Evolutionary conservation across 2,329 filamentous ascomycete genomes (phyloP), one percentile per base, ranked within the genome.

Genomic region (Piedraia hortae): DNA sequence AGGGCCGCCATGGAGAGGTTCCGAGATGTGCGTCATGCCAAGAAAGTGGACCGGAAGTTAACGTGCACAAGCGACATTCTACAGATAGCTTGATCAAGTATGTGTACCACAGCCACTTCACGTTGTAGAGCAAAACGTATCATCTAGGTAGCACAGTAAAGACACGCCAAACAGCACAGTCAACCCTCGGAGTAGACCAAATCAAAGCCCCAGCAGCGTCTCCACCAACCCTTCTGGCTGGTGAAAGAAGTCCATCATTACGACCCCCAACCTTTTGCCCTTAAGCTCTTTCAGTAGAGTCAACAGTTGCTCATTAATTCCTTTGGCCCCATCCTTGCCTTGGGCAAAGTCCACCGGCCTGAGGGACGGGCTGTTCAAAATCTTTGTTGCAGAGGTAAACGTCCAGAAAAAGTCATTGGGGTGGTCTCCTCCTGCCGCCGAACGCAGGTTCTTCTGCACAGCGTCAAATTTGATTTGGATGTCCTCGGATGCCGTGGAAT

Each of bases 221-320:
- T n/a, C n/a, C 10, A 57, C 31, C 21, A 58, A 29, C 3, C 47
- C 41, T 2, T 25, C 32, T 0, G 51, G 53, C 29, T 45, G 34
- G 19, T 55, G 47, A 30, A 46, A 59, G 29, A 53, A 58, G 31
- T 58, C 54, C 35, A 59, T 46, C 39, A 59, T 54, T 8, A 57
- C 46, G 27, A 58, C 50, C 0, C 54, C 54, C n/a, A 57, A 21
- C 22, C 54, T 42, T 33, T 48, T 45, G 2, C 51, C 50, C 19
- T 38, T 42, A 25, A 47, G 28, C 3, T 28, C 20, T 22, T 40
- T 26, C 12, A 58, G 29, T 12, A 48, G 38, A 1, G 36, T 25
- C 4, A 47, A 24, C 2, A 58, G 29, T 20, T 42, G 39, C 10
- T 53, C 35, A 28, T 59, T 58, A 0, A 59, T 46, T 3, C 53